Base-by-base conservation (phyloP, 2,329 filamentous ascomycete genomes). In the Coniochaeta prunicola region DNA sequence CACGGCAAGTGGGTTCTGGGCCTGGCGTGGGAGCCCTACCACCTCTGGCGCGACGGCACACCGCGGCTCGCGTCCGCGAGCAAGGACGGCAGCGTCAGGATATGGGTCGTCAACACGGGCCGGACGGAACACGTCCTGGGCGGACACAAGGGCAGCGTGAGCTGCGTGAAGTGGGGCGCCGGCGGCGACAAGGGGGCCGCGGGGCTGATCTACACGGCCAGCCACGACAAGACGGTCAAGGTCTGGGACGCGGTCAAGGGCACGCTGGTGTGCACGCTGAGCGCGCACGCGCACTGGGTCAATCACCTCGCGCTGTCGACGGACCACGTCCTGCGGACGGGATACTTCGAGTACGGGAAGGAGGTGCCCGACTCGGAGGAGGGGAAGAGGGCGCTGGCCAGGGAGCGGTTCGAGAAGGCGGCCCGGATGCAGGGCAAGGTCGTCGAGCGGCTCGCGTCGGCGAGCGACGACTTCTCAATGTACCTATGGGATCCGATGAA, bases 381-480 rank as follows among this genome's bases (percentile, higher is more conserved):
- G 63, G 90, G 82, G 53, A 92, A 89, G 74, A 76, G 87, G 17
- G 77, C 80, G 7, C 91, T 91, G 70, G 92, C 94, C 0, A 88
- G 86, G 71, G 83, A 89, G 65, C 84, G 92, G 28, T 97, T 96
- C 69, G 87, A 94, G 66, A 91, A 92, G 70, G 92, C 92, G 1
- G 91, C 91, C 5, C 89, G 81, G 2, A 80, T 92, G 30, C 84
- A 88, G 63, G 89, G 89, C 28, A 85, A 87, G 68, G 80, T 96
- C 24, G 85, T 89, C 1, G 94, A 99, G 76, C 84, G 90, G 30
- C 76, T 97, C 4, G 90, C 96, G 2, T 96, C 92, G 9, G 94
- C 93, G 2, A 93, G 89, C 64, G 94, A 97, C 69, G 94, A 99
- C 72, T 96, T 92, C 72, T 96, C 92, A 6, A 93, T 99, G 83